Evolutionary conservation across 306 rosid species (phyloP).

Genomic region (Rosa multiflora): DNA sequence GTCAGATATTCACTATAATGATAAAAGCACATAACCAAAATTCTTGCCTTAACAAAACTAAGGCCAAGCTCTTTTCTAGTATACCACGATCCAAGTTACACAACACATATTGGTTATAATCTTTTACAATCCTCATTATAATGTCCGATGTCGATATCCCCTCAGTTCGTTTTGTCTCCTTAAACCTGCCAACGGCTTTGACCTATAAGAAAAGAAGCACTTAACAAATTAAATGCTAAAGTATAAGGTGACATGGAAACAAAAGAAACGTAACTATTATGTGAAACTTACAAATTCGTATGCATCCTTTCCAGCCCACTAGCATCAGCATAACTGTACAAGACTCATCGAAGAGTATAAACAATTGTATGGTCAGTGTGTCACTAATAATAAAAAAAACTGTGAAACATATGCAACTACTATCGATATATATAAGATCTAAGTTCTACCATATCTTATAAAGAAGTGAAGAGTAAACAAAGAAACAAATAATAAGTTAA

Average conservation of each 20-base stretch:
- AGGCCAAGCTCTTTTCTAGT: conserved; percentile 97
- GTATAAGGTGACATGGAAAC: not conserved
- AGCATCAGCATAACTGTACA: not conserved
- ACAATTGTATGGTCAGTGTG: conserved; percentile 2
- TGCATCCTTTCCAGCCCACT: conserved; percentile 61
- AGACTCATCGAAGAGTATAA: conserved; percentile 26
- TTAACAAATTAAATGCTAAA: no score
- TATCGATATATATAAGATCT: not conserved
- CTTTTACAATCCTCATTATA: conserved; percentile 97
- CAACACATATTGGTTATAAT: conserved; percentile 91
- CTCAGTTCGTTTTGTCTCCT: conserved; percentile 91
- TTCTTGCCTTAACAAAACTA: conserved; percentile 88
- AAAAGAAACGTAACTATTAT: conserved; percentile 1
- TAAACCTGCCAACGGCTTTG: conserved; percentile 77
- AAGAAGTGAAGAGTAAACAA: not conserved
- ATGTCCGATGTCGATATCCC: conserved; percentile 96
- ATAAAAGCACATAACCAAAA: conserved; percentile 18
- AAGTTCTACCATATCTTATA: not conserved
- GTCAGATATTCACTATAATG: conserved; percentile 8
- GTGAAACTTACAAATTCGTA: conserved; percentile 81
- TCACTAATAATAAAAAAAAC: not conserved
- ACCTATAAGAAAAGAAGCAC: no score
- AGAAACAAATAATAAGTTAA: not conserved
- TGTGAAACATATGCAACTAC: not conserved
- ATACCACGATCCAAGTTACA: conserved; percentile 95